Evolutionary conservation across 148 eudicot genomes (phyloP).

Genomic region (Camellia granthamiana): DNA sequence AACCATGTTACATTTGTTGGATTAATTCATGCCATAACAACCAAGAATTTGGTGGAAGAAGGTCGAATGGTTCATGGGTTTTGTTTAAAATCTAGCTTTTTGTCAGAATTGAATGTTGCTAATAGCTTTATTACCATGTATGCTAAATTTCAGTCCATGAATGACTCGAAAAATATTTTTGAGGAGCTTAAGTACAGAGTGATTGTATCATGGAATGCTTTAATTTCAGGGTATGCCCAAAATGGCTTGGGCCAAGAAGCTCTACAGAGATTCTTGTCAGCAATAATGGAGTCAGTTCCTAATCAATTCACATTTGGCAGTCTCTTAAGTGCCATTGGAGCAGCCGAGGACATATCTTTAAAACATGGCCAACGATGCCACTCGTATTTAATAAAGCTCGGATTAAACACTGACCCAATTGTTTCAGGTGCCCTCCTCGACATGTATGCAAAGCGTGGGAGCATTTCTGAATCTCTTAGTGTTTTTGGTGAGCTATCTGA

Average conservation of each 20-base stretch:
- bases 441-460: slow-evolving; percentile 93
- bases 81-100: slow-evolving; percentile 57
- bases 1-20: slow-evolving; percentile 78
- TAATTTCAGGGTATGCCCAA: slow-evolving; percentile 72
- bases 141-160: slow-evolving; percentile 60
- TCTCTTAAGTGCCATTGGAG: slow-evolving; percentile 68
- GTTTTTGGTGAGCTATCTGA: slow-evolving; percentile 49
- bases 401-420: slow-evolving; percentile 50
- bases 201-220: slow-evolving; percentile 72
- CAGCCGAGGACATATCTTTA: slow-evolving; percentile 69
- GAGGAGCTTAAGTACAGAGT: slow-evolving; percentile 52
- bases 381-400: slow-evolving; percentile 54
- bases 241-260: slow-evolving; percentile 66
- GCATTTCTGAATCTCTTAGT: slow-evolving; percentile 56
- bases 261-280: slow-evolving; percentile 43
- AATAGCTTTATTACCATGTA: slow-evolving; percentile 89
- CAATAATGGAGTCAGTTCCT: slow-evolving; percentile 47
- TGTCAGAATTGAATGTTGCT: slow-evolving; percentile 55
- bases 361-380: slow-evolving; percentile 75
- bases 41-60: slow-evolving; percentile 42
- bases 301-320: slow-evolving; percentile 80
- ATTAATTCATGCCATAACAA: slow-evolving; percentile 63
- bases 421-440: slow-evolving; percentile 76
- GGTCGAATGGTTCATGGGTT: slow-evolving; percentile 73
- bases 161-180: slow-evolving; percentile 60